Percentiles rank a stretch among this genome's conserved stretches.
phyloP scores from a whole-genome alignment of 1,284 basidiomycete species.

The Cutaneotrichosporon dermatis region DNA sequence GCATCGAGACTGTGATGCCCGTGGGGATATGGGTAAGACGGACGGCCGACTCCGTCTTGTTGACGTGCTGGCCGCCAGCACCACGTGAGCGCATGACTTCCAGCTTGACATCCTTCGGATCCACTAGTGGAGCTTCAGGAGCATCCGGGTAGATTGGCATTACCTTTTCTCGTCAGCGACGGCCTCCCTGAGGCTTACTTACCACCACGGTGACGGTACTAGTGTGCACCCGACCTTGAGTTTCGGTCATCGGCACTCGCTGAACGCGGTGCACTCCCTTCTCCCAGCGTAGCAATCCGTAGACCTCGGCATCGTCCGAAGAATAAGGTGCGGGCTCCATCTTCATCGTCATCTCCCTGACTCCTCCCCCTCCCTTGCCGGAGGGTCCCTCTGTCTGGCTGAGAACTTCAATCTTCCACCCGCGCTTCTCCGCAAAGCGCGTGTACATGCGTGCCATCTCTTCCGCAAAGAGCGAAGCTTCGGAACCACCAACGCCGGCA shows the following conservation, averaged over 20 bases:
- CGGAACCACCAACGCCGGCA: conserved; percentile 87
- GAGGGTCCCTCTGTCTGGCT: conserved; percentile 52
- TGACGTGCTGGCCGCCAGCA: conserved; percentile 98
- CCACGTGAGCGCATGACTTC: conserved; percentile 95
- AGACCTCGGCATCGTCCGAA: conserved; percentile 71
- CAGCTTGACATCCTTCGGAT: conserved; percentile 78
- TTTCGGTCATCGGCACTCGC: conserved; percentile 84
- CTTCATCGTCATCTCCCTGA: conserved; percentile 73
- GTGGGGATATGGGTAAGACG: conserved; percentile 89
- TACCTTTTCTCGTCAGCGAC: conserved; percentile 16
- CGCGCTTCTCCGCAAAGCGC: conserved; percentile 57
- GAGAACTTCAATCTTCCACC: conserved; percentile 48
- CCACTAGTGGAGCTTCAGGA: conserved; percentile 55
- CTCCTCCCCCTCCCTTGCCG: conserved; percentile 58
- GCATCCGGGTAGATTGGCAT: conserved; percentile 55
- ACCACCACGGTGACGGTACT: conserved; percentile 87
- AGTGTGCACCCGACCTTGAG: conserved; percentile 82
- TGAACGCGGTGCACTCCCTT: conserved; percentile 96
- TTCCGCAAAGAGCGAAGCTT: conserved; percentile 75
- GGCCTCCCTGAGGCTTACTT: conserved; percentile 31
- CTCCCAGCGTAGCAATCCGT: conserved; percentile 78
- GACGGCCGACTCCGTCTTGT: conserved; percentile 98
- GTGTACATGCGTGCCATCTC: conserved; percentile 82
- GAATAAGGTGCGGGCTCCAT: conserved; percentile 50
- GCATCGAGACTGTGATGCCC: conserved; percentile 94